These are phyloP conservation scores for Apophysomyces elegans DNA, from an alignment of 371 early-diverging fungal genomes.

Conservation along the genomic window DNA sequence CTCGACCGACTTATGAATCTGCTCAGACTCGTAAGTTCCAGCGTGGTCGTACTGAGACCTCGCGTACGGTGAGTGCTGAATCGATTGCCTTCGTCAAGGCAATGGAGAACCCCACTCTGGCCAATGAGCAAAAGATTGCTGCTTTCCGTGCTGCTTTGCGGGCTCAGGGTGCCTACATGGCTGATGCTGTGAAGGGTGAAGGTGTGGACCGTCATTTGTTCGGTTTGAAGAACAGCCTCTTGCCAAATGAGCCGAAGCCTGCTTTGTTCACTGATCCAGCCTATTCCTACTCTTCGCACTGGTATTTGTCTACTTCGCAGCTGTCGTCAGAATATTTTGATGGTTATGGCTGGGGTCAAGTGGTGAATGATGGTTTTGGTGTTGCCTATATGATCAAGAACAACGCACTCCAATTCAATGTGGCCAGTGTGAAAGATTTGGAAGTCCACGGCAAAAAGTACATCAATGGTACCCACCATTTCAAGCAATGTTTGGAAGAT, in stretches of 20 bases:
- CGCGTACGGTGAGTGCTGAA: constrained; percentile 82
- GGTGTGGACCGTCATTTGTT: constrained; percentile 95
- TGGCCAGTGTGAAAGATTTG: constrained; percentile 67
- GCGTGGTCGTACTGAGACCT: constrained; percentile 96
- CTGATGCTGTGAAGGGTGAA: constrained; percentile 75
- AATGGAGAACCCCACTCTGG: constrained; percentile 75
- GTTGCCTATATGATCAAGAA: constrained; percentile 94
- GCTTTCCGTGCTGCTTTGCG: constrained; percentile 77
- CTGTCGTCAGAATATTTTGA: constrained; percentile 88
- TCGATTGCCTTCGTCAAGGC: constrained; percentile 84
- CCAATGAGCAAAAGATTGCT: constrained; percentile 62
- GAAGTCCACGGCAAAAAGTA: constrained; percentile 51
- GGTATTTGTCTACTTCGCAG: constrained; percentile 95
- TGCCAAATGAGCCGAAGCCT: constrained; percentile 77
- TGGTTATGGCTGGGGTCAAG: constrained; percentile 96
- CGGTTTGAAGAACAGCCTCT: constrained; percentile 62
- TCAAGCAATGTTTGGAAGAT: constrained; percentile 62
- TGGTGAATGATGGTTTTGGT: constrained; percentile 95
- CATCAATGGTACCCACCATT: constrained; percentile 50
- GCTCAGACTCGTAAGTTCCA: constrained; percentile 91
- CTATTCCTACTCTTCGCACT: constrained; percentile 82
- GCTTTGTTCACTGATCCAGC: constrained; percentile 84
- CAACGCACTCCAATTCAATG: constrained; percentile 83
- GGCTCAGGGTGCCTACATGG: constrained; percentile 83
- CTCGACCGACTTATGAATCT: constrained; percentile 90